These are phyloP conservation scores for Salix suchowensis DNA, from an alignment of 345 rosid species.

Conservation along the genomic window DNA sequence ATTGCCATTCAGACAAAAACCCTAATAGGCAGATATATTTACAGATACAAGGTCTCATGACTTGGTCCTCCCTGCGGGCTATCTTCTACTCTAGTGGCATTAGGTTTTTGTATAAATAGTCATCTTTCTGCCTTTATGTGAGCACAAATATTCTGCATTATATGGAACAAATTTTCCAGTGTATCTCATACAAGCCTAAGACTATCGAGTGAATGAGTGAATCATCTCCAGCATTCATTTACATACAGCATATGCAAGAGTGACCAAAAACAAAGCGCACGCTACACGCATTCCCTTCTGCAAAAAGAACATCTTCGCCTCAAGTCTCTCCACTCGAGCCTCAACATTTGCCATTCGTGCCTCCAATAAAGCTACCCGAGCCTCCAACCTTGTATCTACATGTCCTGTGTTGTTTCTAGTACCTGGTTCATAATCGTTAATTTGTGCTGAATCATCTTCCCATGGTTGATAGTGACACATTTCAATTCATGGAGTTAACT, in stretches of 20 bases:
- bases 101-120: not conserved
- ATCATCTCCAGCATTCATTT: constrained; percentile 16
- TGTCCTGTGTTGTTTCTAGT: constrained; percentile 4
- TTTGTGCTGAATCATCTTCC: constrained; percentile 26
- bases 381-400: constrained; percentile 10
- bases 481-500: constrained; percentile 10
- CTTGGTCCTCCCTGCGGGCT: not conserved
- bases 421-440: constrained; percentile 5
- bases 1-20: not conserved
- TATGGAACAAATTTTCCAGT: not conserved
- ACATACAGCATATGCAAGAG: constrained; percentile 20
- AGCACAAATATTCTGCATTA: not conserved
- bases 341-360: constrained; percentile 21
- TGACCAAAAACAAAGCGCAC: constrained; percentile 8
- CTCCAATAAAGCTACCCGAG: constrained; percentile 21
- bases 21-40: not conserved
- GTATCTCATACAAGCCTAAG: not conserved
- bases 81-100: not conserved
- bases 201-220: not conserved
- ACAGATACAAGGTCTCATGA: not conserved
- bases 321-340: constrained; percentile 16
- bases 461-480: constrained; percentile 29
- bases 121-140: not conserved
- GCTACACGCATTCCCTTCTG: constrained; percentile 15
- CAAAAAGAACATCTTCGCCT: constrained; percentile 18